These are phyloP conservation scores for Cadophora luteo-olivacea DNA, from an alignment of 2,329 filamentous ascomycete genomes.

Conservation along the genomic window DNA sequence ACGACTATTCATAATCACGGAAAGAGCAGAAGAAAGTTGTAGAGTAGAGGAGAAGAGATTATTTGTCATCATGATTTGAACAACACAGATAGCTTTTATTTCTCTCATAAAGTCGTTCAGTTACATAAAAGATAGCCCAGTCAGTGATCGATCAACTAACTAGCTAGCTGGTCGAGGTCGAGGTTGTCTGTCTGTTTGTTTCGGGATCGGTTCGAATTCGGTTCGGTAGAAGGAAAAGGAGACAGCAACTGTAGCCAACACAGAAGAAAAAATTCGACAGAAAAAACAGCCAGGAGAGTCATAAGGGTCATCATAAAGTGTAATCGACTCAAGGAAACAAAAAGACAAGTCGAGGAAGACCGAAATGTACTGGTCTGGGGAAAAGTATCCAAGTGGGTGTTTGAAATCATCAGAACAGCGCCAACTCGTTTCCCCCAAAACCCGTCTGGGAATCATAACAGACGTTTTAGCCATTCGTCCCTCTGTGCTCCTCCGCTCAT, in stretches of 20 bases:
- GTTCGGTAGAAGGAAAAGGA: background rate
- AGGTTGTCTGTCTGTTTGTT: background rate
- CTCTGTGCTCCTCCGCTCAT: background rate
- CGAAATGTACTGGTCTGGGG: conserved; percentile 1
- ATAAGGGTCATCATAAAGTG: conserved; percentile 49
- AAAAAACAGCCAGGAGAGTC: conserved; percentile 45
- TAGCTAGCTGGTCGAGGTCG: background rate
- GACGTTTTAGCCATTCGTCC: conserved; percentile 31
- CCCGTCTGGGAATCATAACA: conserved; percentile 44
- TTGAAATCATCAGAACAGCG: background rate
- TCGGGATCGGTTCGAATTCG: background rate
- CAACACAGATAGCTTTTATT: conserved; percentile 50
- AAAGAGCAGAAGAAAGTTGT: background rate
- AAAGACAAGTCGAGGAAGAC: background rate
- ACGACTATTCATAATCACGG: background rate
- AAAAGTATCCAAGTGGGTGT: background rate
- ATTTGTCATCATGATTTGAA: conserved; percentile 21
- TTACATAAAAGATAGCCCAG: conserved; percentile 47
- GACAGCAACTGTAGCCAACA: conserved; percentile 6
- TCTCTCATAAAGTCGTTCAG: conserved; percentile 49
- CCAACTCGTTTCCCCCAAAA: background rate
- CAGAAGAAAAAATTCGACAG: conserved; percentile 30
- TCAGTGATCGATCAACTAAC: conserved; percentile 23
- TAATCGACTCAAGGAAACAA: conserved; percentile 39
- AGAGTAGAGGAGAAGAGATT: background rate